These are phyloP conservation scores for Microcyclosporella mali DNA, from an alignment of 2,329 filamentous ascomycete species.

Conservation along the genomic window DNA sequence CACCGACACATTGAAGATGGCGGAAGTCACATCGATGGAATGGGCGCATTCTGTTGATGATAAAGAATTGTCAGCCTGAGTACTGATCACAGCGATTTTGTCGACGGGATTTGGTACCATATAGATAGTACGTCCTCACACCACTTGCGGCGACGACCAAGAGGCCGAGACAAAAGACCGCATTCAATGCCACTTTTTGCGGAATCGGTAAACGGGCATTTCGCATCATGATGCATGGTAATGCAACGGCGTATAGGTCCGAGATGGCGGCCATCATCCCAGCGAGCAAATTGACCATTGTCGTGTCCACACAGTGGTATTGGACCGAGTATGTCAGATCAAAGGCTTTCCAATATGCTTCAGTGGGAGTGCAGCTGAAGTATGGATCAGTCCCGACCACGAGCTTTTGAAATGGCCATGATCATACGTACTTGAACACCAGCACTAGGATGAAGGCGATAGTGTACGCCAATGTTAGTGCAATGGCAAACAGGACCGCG, in stretches of 20 bases:
- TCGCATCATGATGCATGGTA: constrained; percentile 42
- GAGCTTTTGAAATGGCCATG: background rate
- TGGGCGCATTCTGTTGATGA: constrained; percentile 13
- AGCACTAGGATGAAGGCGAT: constrained; percentile 32
- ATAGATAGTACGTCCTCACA: constrained; percentile 33
- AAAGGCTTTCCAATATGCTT: constrained; percentile 38
- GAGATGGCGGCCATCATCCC: constrained; percentile 36
- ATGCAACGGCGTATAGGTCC: constrained; percentile 36
- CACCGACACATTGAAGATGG: constrained; percentile 34
- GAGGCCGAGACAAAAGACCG: constrained; percentile 31
- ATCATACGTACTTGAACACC: constrained; percentile 27
- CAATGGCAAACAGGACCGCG: constrained; percentile 34
- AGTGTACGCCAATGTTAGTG: constrained; percentile 35
- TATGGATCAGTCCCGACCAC: background rate
- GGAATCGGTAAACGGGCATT: constrained; percentile 38
- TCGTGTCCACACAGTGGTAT: constrained; percentile 35
- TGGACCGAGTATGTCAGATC: constrained; percentile 31
- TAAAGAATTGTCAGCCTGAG: background rate
- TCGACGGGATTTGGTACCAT: background rate
- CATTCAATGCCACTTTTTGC: constrained; percentile 42
- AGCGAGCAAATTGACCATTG: constrained; percentile 34
- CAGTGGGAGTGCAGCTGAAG: constrained; percentile 32
- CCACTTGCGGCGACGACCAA: constrained; percentile 29
- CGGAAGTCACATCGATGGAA: constrained; percentile 38
- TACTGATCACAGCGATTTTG: too few species aligned